phyloP scores from a whole-genome alignment of 371 early-diverging fungal genomes.

The Furculomyces boomerangus region DNA sequence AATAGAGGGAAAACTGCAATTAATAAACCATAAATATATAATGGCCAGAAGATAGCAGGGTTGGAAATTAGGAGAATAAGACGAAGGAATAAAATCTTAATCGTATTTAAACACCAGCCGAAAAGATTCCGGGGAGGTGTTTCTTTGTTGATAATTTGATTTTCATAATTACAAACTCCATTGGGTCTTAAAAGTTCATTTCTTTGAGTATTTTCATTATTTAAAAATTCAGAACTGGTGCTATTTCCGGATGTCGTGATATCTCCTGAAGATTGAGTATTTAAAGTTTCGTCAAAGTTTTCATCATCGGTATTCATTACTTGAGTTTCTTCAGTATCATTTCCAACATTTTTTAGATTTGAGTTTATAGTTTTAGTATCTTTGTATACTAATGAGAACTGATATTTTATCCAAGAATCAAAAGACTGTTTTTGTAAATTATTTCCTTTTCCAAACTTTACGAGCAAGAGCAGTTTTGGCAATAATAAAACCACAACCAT shows the following conservation, averaged over 20 bases:
- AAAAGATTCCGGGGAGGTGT: no score
- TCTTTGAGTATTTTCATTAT: no score
- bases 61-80: conserved; percentile 9
- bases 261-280: no score
- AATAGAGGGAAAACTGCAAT: conserved; percentile 31
- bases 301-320: neutral
- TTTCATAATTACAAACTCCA: neutral
- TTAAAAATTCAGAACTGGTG: no score
- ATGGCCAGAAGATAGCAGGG: conserved; percentile 25
- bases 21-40: conserved; percentile 24
- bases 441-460: neutral
- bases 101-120: no score
- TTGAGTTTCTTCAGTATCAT: neutral
- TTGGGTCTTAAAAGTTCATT: no score
- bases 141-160: conserved; percentile 2
- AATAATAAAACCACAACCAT: conserved; percentile 7
- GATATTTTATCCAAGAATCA: conserved; percentile 2
- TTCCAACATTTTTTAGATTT: neutral
- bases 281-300: neutral
- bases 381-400: neutral
- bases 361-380: neutral
- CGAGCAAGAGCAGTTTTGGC: conserved; percentile 5
- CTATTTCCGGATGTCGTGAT: no score
- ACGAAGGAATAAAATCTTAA: no score
- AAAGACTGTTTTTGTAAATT: neutral